phyloP scores from a whole-genome alignment of 805 yeast species.

The Suhomyces pyralidae region DNA sequence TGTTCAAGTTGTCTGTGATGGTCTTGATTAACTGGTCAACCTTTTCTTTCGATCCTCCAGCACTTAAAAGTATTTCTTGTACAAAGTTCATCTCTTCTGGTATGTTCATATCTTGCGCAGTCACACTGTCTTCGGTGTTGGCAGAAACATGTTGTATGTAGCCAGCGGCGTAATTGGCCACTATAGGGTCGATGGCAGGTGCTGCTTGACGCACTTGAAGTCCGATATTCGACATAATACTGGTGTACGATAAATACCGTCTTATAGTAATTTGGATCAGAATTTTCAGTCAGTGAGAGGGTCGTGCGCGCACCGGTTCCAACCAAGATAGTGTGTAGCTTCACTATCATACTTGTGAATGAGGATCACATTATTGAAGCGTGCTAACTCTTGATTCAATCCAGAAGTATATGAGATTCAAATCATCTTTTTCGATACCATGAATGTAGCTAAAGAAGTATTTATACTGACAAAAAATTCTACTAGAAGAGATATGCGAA shows the following conservation, averaged over 20 bases:
- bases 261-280: not conserved
- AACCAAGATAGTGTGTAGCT: not conserved
- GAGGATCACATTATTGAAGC: no score
- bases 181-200: constrained; percentile 81
- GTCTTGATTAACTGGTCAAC: constrained; percentile 48
- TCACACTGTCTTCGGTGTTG: constrained; percentile 78
- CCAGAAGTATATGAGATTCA: no score
- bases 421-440: no score
- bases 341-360: no score
- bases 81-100: constrained; percentile 67
- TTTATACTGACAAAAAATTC: no score
- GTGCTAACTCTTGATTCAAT: no score
- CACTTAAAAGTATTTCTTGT: constrained; percentile 62
- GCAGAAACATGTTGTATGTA: constrained; percentile 79
- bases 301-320: not conserved
- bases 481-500: no score
- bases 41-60: constrained; percentile 71
- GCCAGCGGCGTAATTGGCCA: constrained; percentile 87
- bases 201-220: constrained; percentile 80
- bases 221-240: constrained; percentile 39
- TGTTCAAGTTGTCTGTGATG: constrained; percentile 47
- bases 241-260: not conserved
- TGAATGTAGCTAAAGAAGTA: no score
- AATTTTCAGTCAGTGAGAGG: not conserved
- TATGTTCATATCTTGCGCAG: constrained; percentile 68